Conservation (phyloP, 2,329 filamentous ascomycete species). For the Fusarium sp. region DNA sequence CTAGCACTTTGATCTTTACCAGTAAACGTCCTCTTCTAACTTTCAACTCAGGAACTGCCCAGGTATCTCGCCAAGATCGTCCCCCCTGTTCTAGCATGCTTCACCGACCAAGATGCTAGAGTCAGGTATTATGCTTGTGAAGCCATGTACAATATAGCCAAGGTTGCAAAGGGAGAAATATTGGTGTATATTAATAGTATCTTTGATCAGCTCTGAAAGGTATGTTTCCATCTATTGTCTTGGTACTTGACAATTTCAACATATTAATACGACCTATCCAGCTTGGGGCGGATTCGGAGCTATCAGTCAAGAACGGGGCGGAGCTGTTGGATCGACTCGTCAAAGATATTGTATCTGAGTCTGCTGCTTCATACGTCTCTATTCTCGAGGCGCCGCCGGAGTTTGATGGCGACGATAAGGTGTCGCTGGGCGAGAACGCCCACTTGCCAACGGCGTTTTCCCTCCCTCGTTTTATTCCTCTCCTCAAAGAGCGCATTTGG, state of each 20-base stretch:
- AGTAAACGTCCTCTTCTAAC: slow-evolving; percentile 11
- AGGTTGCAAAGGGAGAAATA: slow-evolving; percentile 98
- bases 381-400: slow-evolving; percentile 74
- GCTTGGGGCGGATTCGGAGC: slow-evolving; percentile 94
- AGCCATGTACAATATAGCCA: slow-evolving; percentile 99
- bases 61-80: slow-evolving; percentile 94
- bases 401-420: slow-evolving; percentile 60
- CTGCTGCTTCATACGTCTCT: slow-evolving; percentile 93
- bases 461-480: slow-evolving; percentile 87
- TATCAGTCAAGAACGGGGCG: slow-evolving; percentile 98
- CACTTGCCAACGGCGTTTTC: slow-evolving; percentile 89
- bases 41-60: slow-evolving; percentile 78
- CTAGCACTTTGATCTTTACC: background rate
- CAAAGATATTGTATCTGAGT: slow-evolving; percentile 96
- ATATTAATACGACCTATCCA: slow-evolving; percentile 52
- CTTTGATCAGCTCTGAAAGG: slow-evolving; percentile 97
- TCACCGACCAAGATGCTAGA: slow-evolving; percentile 96
- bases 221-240: slow-evolving; percentile 52
- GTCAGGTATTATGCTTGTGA: slow-evolving; percentile 99
- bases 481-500: slow-evolving; percentile 93
- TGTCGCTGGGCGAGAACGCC: slow-evolving; percentile 59
- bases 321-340: slow-evolving; percentile 94
- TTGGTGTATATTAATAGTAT: slow-evolving; percentile 98
- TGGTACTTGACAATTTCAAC: background rate
- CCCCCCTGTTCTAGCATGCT: slow-evolving; percentile 95